Evolutionary conservation across 1,284 basidiomycete genomes (phyloP).

Genomic region (Leccinum insigne): DNA sequence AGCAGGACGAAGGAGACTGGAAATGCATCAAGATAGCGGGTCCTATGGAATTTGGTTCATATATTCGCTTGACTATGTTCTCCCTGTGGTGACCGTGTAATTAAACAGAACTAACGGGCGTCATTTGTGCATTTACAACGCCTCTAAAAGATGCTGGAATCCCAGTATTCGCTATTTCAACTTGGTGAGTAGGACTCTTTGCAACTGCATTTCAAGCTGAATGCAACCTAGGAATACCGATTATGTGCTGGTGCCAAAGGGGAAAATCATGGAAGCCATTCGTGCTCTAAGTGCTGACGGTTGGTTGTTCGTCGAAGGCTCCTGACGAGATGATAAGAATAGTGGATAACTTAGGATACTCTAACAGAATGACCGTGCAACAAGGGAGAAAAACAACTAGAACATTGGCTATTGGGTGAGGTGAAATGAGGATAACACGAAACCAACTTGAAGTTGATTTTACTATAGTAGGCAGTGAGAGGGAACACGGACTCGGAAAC

Average conservation of each 20-base stretch:
- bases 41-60: constrained; percentile 62
- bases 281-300: constrained; percentile 45
- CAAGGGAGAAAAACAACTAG: no score
- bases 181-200: constrained; percentile 50
- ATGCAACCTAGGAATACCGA: constrained; percentile 55
- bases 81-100: constrained; percentile 4
- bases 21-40: constrained; percentile 62
- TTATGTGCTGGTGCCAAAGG: constrained; percentile 54
- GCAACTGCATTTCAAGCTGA: constrained; percentile 1
- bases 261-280: constrained; percentile 42
- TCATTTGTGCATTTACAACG: constrained; percentile 54
- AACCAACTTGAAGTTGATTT: no score
- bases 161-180: constrained; percentile 65
- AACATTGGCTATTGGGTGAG: no score
- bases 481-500: no score
- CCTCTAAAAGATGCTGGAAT: constrained; percentile 57
- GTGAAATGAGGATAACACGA: no score
- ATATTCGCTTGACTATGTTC: constrained; percentile 15
- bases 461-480: no score
- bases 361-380: no score
- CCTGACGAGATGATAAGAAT: not conserved
- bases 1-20: constrained; percentile 47
- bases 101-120: constrained; percentile 51
- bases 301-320: constrained; percentile 41
- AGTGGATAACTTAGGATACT: no score